These are phyloP conservation scores for Gigaspora rosea DNA, from an alignment of 192 early-diverging fungal genomes.

Conservation along the genomic window DNA sequence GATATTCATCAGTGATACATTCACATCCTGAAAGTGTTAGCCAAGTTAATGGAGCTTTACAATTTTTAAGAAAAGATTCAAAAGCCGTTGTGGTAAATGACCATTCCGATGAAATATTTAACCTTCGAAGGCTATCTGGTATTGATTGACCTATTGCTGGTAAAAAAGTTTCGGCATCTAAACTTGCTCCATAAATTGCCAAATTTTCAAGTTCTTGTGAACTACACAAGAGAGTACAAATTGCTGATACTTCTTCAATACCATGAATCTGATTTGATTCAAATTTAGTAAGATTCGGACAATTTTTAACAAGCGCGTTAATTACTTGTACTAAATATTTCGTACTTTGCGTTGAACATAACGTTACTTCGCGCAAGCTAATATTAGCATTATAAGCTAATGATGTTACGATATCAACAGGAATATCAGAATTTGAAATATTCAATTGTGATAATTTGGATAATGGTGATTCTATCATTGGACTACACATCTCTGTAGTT, in stretches of 20 bases:
- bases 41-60: slow-evolving; percentile 16
- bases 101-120: slow-evolving; percentile 17
- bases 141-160: slow-evolving; percentile 16
- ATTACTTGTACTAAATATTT: slow-evolving; percentile 13
- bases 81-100: neutral
- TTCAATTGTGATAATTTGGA: neutral
- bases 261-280: slow-evolving; percentile 23
- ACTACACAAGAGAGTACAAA: slow-evolving; percentile 2
- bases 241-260: neutral
- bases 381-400: neutral
- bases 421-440: slow-evolving; percentile 19
- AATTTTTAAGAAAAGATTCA: slow-evolving; percentile 19
- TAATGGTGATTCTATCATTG: neutral
- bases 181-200: slow-evolving; percentile 1
- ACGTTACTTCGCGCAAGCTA: slow-evolving; percentile 1
- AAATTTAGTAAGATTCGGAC: slow-evolving; percentile 15
- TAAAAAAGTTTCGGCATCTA: slow-evolving; percentile 14
- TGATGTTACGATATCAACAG: slow-evolving; percentile 6
- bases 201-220: slow-evolving; percentile 18
- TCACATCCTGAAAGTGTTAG: slow-evolving; percentile 4
- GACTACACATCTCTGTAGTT: slow-evolving; percentile 3
- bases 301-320: slow-evolving; percentile 1
- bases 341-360: slow-evolving; percentile 9
- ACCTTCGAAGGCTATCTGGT: slow-evolving; percentile 9
- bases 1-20: slow-evolving; percentile 12